phyloP scores from a whole-genome alignment of 768 basidiomycete species.

The Leccinum subtestaceum region DNA sequence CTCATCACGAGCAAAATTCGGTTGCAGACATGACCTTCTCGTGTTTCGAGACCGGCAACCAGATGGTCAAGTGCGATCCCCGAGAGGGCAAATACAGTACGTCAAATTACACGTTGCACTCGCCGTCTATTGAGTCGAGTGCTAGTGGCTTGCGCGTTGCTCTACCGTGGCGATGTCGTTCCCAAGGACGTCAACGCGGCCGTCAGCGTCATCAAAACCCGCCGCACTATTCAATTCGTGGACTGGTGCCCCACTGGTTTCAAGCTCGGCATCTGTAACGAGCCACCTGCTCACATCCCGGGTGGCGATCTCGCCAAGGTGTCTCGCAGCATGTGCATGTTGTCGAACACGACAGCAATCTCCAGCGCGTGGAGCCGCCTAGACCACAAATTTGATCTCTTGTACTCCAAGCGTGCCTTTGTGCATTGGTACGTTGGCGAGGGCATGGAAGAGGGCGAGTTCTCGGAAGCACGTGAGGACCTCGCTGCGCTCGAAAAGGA shows the following conservation, averaged over 20 bases:
- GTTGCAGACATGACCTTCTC: conserved; percentile 98
- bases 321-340: conserved; percentile 73
- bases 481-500: conserved; percentile 99
- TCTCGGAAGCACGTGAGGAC: conserved; percentile 98
- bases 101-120: conserved; percentile 12
- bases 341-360: conserved; percentile 74
- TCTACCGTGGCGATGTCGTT: conserved; percentile 76
- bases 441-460: conserved; percentile 92
- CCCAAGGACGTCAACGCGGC: conserved; percentile 78
- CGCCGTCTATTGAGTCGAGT: conserved; percentile 1
- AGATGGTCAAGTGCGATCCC: conserved; percentile 80
- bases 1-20: conserved; percentile 94
- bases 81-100: conserved; percentile 75
- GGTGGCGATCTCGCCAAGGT: conserved; percentile 77
- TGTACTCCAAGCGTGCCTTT: conserved; percentile 65
- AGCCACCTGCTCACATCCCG: conserved; percentile 71
- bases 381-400: conserved; percentile 77
- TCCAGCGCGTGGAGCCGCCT: conserved; percentile 71
- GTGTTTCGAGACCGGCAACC: conserved; percentile 75
- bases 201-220: conserved; percentile 36
- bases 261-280: conserved; percentile 78
- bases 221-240: no score
- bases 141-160: conserved; percentile 63
- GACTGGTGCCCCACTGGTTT: conserved; percentile 70
- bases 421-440: conserved; percentile 70